Conservation (phyloP, 1,139 yeast species). For the Candida sanyaensis region DNA sequence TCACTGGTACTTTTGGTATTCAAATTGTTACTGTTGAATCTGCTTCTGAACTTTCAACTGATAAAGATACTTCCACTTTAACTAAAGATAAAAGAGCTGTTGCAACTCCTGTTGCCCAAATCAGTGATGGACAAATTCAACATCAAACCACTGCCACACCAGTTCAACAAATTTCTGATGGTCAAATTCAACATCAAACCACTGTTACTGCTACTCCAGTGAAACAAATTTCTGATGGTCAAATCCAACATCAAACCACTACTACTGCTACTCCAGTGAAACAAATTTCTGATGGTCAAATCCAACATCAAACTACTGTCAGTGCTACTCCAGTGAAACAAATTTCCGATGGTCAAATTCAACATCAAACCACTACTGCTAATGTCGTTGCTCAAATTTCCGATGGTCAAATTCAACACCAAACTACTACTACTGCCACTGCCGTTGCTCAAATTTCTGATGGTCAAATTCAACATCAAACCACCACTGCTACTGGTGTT, state of each 20-base stretch:
- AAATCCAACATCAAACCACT: slow-evolving; percentile 39
- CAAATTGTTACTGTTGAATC: slow-evolving; percentile 55
- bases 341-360: slow-evolving; percentile 44
- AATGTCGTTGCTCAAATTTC: slow-evolving; percentile 40
- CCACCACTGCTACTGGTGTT: slow-evolving; percentile 29
- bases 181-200: slow-evolving; percentile 43
- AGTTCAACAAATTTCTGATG: slow-evolving; percentile 39
- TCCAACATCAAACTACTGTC: slow-evolving; percentile 29
- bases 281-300: slow-evolving; percentile 39
- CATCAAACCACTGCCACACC: slow-evolving; percentile 27
- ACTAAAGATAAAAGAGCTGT: slow-evolving; percentile 36
- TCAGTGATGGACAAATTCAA: slow-evolving; percentile 49
- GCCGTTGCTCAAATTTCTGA: slow-evolving; percentile 39
- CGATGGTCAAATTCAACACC: slow-evolving; percentile 43
- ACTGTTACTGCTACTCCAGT: slow-evolving; percentile 17
- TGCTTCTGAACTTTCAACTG: slow-evolving; percentile 17
- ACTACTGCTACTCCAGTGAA: slow-evolving; percentile 23
- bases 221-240: slow-evolving; percentile 46
- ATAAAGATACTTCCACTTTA: slow-evolving; percentile 22
- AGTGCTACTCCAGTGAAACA: too few species aligned
- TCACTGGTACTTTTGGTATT: slow-evolving; percentile 65
- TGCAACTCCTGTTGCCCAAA: slow-evolving; percentile 36
- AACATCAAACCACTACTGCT: slow-evolving; percentile 32
- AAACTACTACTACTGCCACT: slow-evolving; percentile 33
- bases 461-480: slow-evolving; percentile 43